Conservation (phyloP, 179 eudicot species). For the Monotropa hypopitys region DNA sequence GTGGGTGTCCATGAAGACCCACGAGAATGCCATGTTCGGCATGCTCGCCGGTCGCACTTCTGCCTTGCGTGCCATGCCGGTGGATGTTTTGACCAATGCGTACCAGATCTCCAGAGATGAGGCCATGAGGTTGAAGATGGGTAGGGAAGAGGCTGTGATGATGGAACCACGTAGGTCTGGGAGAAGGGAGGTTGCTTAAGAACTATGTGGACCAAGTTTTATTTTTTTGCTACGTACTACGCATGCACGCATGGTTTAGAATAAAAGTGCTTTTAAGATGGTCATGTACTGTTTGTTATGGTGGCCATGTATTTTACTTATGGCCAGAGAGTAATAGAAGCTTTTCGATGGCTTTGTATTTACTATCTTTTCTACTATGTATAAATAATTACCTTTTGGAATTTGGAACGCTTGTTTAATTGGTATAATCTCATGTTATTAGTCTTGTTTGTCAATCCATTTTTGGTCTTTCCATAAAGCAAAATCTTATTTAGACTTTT, state of each 20-base stretch:
- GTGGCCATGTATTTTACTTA: not conserved
- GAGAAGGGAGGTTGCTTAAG: conserved; percentile 27
- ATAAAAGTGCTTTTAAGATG: not conserved
- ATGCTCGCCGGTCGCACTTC: conserved; percentile 59
- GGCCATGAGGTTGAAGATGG: conserved; percentile 41
- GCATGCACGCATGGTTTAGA: not conserved
- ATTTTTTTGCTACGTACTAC: not conserved
- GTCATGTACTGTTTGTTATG: not conserved
- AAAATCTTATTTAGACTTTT: no score
- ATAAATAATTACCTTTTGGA: not conserved
- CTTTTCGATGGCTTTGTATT: not conserved
- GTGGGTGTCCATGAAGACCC: conserved; percentile 60
- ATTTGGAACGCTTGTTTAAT: not conserved
- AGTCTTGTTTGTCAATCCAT: no score
- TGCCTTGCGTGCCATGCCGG: conserved; percentile 47
- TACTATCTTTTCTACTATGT: not conserved
- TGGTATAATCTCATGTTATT: not conserved
- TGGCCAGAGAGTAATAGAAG: not conserved
- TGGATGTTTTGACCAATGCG: conserved; percentile 37
- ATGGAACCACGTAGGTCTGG: conserved; percentile 18
- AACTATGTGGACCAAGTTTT: not conserved
- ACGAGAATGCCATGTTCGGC: conserved; percentile 38
- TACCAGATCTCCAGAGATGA: conserved; percentile 40
- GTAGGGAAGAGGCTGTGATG: conserved; percentile 38
- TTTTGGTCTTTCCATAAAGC: no score